Evolutionary conservation across 257 asterid genomes (phyloP).

Genomic region (Schizonepeta tenuifolia): DNA sequence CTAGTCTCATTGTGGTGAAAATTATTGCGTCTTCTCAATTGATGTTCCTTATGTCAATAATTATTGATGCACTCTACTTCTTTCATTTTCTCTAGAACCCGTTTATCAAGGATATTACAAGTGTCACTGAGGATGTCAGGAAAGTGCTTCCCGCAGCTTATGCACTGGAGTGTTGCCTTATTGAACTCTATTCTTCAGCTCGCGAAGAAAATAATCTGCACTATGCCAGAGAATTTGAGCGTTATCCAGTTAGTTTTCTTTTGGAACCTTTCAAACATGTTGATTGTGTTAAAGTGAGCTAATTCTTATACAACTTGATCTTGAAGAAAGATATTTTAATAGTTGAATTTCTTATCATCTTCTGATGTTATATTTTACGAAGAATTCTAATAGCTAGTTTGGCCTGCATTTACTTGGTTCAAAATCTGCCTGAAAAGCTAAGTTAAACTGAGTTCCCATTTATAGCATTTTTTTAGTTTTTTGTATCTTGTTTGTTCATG

Average conservation of each 20-base stretch:
- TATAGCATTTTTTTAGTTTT: conserved; percentile 6
- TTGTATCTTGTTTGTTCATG: not conserved
- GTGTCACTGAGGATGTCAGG: conserved; percentile 72
- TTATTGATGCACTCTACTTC: conserved; percentile 30
- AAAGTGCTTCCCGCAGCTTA: conserved; percentile 89
- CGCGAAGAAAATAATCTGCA: conserved; percentile 45
- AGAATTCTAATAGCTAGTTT: too few species aligned
- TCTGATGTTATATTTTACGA: too few species aligned
- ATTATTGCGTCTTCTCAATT: conserved; percentile 14
- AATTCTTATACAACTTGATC: conserved; percentile 22
- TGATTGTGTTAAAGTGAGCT: conserved; percentile 23
- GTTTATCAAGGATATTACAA: conserved; percentile 65
- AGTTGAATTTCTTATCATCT: too few species aligned
- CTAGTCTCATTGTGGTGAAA: conserved; percentile 59
- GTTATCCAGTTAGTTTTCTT: conserved; percentile 56
- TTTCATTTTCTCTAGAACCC: conserved; percentile 61
- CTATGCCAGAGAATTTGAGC: conserved; percentile 52
- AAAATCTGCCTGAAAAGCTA: not conserved
- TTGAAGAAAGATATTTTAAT: too few species aligned
- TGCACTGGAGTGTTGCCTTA: conserved; percentile 68
- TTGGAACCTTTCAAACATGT: conserved; percentile 8
- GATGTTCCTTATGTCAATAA: conserved; percentile 22
- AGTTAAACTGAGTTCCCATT: not conserved
- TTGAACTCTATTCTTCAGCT: conserved; percentile 62
- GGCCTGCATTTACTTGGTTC: not conserved